Percentiles rank a stretch among this genome's conserved stretches.
Evolutionary conservation across 768 basidiomycete species (phyloP).

Genomic region (Peribolospora baueri): DNA sequence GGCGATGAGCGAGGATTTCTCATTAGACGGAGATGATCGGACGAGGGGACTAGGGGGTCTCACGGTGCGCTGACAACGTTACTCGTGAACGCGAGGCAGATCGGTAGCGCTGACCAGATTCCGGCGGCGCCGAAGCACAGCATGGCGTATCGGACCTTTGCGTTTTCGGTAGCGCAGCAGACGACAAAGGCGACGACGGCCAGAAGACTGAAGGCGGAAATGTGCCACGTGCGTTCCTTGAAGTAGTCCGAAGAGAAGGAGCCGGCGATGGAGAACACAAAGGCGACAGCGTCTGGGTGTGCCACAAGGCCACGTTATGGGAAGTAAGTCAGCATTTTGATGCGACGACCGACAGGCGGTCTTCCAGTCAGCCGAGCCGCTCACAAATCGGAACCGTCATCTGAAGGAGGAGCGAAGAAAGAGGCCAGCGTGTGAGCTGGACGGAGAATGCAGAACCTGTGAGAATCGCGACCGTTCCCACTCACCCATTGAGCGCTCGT

Average conservation of each 20-base stretch:
- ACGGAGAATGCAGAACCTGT: no score
- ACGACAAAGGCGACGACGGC: constrained; percentile 15
- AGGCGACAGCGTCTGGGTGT: constrained; percentile 17
- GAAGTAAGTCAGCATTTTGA: background rate
- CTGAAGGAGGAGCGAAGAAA: no score
- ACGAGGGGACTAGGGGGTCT: no score
- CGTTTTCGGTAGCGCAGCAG: constrained; percentile 13
- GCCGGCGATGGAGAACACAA: constrained; percentile 12
- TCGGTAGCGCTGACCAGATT: constrained; percentile 18
- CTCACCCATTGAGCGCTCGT: constrained; percentile 10
- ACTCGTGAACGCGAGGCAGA: constrained; percentile 17
- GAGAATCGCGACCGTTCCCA: no score
- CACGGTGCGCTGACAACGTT: background rate
- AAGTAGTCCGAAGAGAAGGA: constrained; percentile 16
- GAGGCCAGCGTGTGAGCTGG: no score
- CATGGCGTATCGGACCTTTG: constrained; percentile 15
- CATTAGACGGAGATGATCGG: no score
- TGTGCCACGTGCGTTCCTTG: constrained; percentile 15
- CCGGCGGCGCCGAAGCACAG: constrained; percentile 19
- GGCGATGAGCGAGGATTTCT: background rate
- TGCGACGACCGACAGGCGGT: no score
- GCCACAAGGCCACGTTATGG: background rate
- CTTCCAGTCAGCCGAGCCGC: background rate
- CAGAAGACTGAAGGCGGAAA: constrained; percentile 10
- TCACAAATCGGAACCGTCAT: no score